Percentiles rank a stretch among this genome's conserved stretches.
phyloP scores from a whole-genome alignment of 495 filamentous ascomycete species.

The Penicillium coffeae region DNA sequence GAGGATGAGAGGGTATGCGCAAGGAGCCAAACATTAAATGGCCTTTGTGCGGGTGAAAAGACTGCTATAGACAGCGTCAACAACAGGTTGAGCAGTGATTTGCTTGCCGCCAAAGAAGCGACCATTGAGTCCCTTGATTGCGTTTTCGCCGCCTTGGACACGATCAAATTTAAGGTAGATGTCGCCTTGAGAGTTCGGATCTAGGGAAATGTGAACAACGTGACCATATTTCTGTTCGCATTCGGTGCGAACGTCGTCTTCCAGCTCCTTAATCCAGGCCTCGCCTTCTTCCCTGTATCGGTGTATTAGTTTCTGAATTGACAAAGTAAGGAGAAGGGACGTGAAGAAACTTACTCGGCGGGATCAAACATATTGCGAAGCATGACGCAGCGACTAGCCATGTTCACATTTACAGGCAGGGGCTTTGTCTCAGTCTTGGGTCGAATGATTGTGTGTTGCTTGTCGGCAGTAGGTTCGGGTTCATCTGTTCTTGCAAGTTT shows the following conservation, averaged over 20 bases:
- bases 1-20: too few species aligned
- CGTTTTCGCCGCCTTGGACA: conserved; percentile 90
- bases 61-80: conserved; percentile 97
- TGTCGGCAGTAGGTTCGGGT: conserved; percentile 57
- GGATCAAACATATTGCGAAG: conserved; percentile 95
- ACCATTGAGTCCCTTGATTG: conserved; percentile 95
- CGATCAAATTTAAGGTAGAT: conserved; percentile 98
- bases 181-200: conserved; percentile 89
- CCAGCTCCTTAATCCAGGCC: conserved; percentile 85
- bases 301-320: conserved; percentile 37
- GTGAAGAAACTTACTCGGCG: conserved; percentile 71
- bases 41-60: conserved; percentile 86
- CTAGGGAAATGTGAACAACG: conserved; percentile 95
- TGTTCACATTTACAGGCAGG: conserved; percentile 79
- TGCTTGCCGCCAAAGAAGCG: conserved; percentile 87
- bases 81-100: conserved; percentile 91
- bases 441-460: conserved; percentile 67
- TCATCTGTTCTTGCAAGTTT: conserved; percentile 97
- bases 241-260: conserved; percentile 90
- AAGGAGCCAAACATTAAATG: too few species aligned
- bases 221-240: conserved; percentile 95
- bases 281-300: conserved; percentile 74
- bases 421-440: conserved; percentile 80
- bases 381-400: conserved; percentile 91
- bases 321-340: not conserved